Conservation (phyloP, 805 yeast species). For the Lipomyces sp. region DNA sequence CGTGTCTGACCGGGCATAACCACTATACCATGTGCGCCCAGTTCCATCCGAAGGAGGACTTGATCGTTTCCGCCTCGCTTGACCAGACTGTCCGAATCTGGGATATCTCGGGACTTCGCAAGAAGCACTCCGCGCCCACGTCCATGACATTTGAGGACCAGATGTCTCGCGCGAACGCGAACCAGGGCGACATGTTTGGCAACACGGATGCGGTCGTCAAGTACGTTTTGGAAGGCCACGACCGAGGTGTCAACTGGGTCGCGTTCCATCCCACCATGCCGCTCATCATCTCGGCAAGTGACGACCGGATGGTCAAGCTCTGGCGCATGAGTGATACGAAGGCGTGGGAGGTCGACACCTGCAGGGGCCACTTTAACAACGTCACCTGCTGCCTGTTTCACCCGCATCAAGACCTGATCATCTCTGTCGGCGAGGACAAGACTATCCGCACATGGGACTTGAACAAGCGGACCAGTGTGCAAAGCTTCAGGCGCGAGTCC, state of each 20-base stretch:
- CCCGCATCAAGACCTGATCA: slow-evolving; percentile 85
- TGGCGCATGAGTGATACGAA: slow-evolving; percentile 98
- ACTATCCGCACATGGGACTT: slow-evolving; percentile 96
- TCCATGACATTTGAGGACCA: slow-evolving; percentile 42
- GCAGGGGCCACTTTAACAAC: slow-evolving; percentile 95
- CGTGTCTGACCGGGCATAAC: slow-evolving; percentile 95
- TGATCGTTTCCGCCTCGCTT: slow-evolving; percentile 90
- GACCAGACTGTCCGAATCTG: slow-evolving; percentile 99
- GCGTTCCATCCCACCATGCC: slow-evolving; percentile 96
- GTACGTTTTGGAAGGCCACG: slow-evolving; percentile 95
- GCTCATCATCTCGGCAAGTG: slow-evolving; percentile 91
- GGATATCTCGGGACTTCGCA: slow-evolving; percentile 94
- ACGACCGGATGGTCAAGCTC: slow-evolving; percentile 88
- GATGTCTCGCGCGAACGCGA: slow-evolving; percentile 51
- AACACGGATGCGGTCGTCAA: slow-evolving; percentile 91
- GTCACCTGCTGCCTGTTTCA: slow-evolving; percentile 88
- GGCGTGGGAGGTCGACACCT: slow-evolving; percentile 99
- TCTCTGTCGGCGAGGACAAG: slow-evolving; percentile 94
- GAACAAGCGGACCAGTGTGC: slow-evolving; percentile 87
- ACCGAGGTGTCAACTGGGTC: slow-evolving; percentile 98
- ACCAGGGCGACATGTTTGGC: slow-evolving; percentile 72
- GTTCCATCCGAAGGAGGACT: slow-evolving; percentile 93
- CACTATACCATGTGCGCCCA: slow-evolving; percentile 98
- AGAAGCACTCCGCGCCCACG: slow-evolving; percentile 83
- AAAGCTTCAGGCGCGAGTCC: slow-evolving; percentile 87